Evolutionary conservation across 2,329 filamentous ascomycete genomes (phyloP).

Genomic region (Aspergillus fumigatus): DNA sequence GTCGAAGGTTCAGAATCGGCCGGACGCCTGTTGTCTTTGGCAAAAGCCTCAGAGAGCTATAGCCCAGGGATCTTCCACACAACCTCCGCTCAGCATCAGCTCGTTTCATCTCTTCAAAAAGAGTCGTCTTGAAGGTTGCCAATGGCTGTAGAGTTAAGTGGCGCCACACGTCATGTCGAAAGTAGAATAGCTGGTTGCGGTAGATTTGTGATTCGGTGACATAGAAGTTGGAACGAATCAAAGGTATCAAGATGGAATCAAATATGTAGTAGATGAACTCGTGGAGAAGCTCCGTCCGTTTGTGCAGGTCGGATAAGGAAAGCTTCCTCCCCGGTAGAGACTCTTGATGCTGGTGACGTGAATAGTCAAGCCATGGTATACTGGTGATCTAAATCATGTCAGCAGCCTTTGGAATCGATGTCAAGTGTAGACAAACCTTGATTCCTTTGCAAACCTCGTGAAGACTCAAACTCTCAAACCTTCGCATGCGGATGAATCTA

Average conservation of each 20-base stretch:
- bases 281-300: conserved; percentile 71
- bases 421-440: conserved; percentile 52
- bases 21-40: conserved; percentile 74
- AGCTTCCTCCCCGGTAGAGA: conserved; percentile 45
- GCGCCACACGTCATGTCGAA: conserved; percentile 89
- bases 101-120: conserved; percentile 72
- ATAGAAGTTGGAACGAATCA: conserved; percentile 85
- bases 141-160: conserved; percentile 70
- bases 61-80: conserved; percentile 62
- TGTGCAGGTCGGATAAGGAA: conserved; percentile 66
- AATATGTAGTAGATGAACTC: conserved; percentile 92
- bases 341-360: conserved; percentile 36
- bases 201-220: conserved; percentile 84
- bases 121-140: conserved; percentile 58
- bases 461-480: conserved; percentile 75
- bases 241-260: conserved; percentile 82
- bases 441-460: conserved; percentile 73
- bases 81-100: conserved; percentile 56
- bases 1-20: conserved; percentile 81
- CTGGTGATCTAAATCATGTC: conserved; percentile 53
- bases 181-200: conserved; percentile 82
- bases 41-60: conserved; percentile 72
- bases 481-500: conserved; percentile 68
- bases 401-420: not conserved
- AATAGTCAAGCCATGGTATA: conserved; percentile 68